Evolutionary conservation across 306 rosid genomes (phyloP).

Genomic region (Malus fusca): DNA sequence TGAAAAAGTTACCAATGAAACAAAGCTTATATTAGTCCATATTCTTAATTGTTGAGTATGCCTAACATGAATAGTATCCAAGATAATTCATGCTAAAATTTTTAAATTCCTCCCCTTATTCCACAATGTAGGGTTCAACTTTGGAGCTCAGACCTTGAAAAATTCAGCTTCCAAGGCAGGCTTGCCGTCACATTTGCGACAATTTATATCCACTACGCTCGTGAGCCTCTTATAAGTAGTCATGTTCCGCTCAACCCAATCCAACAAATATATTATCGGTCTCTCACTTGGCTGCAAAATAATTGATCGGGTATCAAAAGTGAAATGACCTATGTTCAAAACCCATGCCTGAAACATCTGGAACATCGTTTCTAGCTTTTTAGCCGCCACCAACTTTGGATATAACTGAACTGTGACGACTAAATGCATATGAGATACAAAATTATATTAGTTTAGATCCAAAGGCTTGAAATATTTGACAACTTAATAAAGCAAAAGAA

Average conservation of each 20-base stretch:
- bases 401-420: conserved; percentile 46
- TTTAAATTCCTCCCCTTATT: conserved; percentile 27
- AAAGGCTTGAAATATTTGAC: too few relatives aligned
- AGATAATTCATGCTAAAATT: too few relatives aligned
- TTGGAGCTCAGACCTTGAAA: conserved; percentile 38
- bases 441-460: too few relatives aligned
- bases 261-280: conserved; percentile 33
- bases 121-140: conserved; percentile 32
- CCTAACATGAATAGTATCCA: too few relatives aligned
- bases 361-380: conserved; percentile 33
- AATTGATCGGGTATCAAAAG: conserved; percentile 37
- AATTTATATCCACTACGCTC: not conserved
- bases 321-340: conserved; percentile 32
- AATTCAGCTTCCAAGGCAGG: conserved; percentile 15
- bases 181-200: conserved; percentile 9
- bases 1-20: too few relatives aligned
- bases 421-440: conserved; percentile 19
- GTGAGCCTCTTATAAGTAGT: conserved; percentile 20
- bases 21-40: too few relatives aligned
- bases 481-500: too few relatives aligned
- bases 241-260: conserved; percentile 24
- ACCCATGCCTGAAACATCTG: conserved; percentile 50
- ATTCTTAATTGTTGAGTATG: too few relatives aligned
- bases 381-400: conserved; percentile 33
- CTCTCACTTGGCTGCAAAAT: conserved; percentile 22